Percentiles rank a stretch among this genome's conserved stretches.
Evolutionary conservation across 2,329 filamentous ascomycete genomes (phyloP).

Genomic region (Pleomassaria siparia): DNA sequence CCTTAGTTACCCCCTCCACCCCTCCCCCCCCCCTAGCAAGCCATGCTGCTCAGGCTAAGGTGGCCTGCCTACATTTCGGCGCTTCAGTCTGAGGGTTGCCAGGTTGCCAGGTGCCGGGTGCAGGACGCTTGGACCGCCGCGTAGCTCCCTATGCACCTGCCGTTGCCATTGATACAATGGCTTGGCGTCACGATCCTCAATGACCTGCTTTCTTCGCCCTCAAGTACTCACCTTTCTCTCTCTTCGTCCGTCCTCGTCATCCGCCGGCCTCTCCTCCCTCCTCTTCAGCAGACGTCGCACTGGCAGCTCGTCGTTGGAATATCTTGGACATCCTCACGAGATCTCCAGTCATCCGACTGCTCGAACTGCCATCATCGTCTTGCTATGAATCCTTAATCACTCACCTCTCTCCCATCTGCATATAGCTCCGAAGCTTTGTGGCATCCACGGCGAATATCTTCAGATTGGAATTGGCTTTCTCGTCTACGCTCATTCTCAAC

Average conservation of each 20-base stretch:
- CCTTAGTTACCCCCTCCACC: too few species aligned
- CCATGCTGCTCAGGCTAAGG: too few species aligned
- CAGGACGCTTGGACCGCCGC: too few species aligned
- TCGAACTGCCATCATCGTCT: slow-evolving; percentile 8
- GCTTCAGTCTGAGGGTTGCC: too few species aligned
- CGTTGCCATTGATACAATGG: neutral
- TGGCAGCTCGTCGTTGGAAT: slow-evolving; percentile 32
- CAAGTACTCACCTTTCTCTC: slow-evolving; percentile 18
- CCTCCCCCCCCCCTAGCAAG: too few species aligned
- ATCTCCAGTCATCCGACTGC: slow-evolving; percentile 26
- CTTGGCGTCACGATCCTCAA: slow-evolving; percentile 28
- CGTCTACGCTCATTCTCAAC: slow-evolving; percentile 40
- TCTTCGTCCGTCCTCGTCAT: slow-evolving; percentile 43
- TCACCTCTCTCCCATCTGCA: slow-evolving; percentile 16
- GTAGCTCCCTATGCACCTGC: too few species aligned
- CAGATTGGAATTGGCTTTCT: slow-evolving; percentile 45
- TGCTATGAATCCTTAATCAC: slow-evolving; percentile 23
- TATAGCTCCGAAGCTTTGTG: slow-evolving; percentile 16
- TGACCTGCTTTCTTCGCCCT: slow-evolving; percentile 29
- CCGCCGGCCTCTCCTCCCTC: slow-evolving; percentile 37
- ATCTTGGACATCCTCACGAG: slow-evolving; percentile 13
- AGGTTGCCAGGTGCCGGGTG: too few species aligned
- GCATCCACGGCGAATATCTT: slow-evolving; percentile 37
- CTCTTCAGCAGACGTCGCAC: slow-evolving; percentile 22
- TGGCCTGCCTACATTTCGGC: too few species aligned